phyloP scores from a whole-genome alignment of 805 yeast species.

The Wickerhamiella vanderwaltii region DNA sequence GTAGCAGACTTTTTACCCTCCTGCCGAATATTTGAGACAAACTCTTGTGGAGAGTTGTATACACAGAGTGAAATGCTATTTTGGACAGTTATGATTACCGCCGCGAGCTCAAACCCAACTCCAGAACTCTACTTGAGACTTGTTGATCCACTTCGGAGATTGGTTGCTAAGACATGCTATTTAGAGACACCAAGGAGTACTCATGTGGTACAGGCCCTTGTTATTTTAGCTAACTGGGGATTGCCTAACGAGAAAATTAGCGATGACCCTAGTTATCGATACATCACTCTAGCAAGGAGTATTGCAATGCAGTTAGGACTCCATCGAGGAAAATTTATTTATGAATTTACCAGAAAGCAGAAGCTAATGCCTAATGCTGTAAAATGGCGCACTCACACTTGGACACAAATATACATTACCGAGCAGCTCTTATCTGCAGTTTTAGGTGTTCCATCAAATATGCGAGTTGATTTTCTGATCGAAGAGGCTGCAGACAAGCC shows the following conservation, averaged over 20 bases:
- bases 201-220: conserved; percentile 79
- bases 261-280: conserved; percentile 84
- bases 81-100: conserved; percentile 84
- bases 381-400: conserved; percentile 84
- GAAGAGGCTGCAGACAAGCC: conserved; percentile 52
- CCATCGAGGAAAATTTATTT: conserved; percentile 83
- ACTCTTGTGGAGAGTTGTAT: conserved; percentile 62
- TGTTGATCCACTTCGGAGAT: conserved; percentile 65
- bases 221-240: conserved; percentile 85
- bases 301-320: conserved; percentile 77
- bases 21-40: conserved; percentile 65
- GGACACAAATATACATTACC: conserved; percentile 78
- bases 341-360: conserved; percentile 83
- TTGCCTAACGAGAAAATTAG: conserved; percentile 82
- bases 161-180: conserved; percentile 90
- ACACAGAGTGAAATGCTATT: conserved; percentile 73
- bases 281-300: conserved; percentile 75
- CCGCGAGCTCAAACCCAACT: conserved; percentile 75
- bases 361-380: conserved; percentile 82
- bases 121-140: conserved; percentile 67
- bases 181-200: conserved; percentile 86
- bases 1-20: conserved; percentile 56
- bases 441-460: conserved; percentile 76
- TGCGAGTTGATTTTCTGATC: conserved; percentile 68
- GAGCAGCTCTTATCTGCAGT: conserved; percentile 88